Conservation (phyloP, 2,329 filamentous ascomycete species). For the Aureobasidium musti region DNA sequence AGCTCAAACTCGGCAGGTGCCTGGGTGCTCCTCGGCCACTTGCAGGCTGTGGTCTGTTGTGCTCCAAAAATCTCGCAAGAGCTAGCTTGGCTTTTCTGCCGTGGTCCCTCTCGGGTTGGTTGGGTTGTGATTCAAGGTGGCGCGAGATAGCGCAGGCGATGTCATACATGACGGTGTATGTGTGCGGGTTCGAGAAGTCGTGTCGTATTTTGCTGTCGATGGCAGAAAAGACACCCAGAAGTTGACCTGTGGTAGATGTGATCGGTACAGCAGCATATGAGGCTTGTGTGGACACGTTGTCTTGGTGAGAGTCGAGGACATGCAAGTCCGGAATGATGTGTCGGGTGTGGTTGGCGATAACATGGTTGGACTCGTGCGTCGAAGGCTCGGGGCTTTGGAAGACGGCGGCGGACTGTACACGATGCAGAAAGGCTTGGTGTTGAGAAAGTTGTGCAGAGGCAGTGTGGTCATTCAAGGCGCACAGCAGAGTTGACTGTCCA, state of each 20-base stretch:
- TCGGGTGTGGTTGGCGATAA: slow-evolving; percentile 33
- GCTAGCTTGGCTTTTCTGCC: not conserved
- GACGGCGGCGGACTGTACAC: not conserved
- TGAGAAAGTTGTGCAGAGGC: not conserved
- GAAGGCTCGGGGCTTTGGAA: not conserved
- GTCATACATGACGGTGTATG: not conserved
- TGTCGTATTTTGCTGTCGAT: slow-evolving; percentile 38
- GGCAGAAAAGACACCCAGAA: slow-evolving; percentile 42
- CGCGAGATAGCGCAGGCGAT: not conserved
- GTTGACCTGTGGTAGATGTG: slow-evolving; percentile 37
- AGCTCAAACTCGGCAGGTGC: too few species aligned
- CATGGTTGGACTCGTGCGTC: not conserved
- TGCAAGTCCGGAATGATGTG: slow-evolving; percentile 39
- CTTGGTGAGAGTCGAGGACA: too few species aligned
- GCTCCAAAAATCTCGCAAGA: not conserved
- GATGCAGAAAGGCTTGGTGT: not conserved
- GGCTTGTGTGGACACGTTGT: too few species aligned
- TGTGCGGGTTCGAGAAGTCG: not conserved
- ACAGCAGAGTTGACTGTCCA: slow-evolving; percentile 39
- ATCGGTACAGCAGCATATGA: slow-evolving; percentile 40
- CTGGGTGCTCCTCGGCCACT: too few species aligned
- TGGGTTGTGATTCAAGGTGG: not conserved
- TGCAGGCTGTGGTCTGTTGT: not conserved
- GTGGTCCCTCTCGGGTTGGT: not conserved
- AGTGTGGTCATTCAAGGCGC: slow-evolving; percentile 17